These are phyloP conservation scores for Saccharomycodes ludwigii DNA, from an alignment of 805 yeast genomes.

Conservation along the genomic window DNA sequence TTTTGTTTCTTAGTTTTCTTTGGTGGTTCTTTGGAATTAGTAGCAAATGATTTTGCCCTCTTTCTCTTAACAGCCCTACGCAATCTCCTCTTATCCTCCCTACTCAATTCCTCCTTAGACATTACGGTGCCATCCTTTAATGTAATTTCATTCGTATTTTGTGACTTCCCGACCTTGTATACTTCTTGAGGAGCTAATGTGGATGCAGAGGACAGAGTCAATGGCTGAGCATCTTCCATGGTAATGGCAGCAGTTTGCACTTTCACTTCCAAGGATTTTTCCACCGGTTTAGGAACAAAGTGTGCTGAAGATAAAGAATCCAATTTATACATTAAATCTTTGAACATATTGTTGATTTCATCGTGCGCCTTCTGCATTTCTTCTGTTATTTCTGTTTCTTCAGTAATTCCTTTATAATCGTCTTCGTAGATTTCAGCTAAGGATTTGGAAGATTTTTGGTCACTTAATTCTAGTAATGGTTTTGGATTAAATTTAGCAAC, in stretches of 20 bases:
- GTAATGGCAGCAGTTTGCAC: conserved; percentile 71
- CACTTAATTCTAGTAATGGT: conserved; percentile 54
- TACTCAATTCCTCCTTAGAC: conserved; percentile 67
- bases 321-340: conserved; percentile 51
- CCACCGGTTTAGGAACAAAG: conserved; percentile 82
- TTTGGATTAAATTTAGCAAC: conserved; percentile 48
- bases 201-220: conserved; percentile 58
- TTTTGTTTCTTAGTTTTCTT: conserved; percentile 45
- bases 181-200: conserved; percentile 93
- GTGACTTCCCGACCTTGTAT: conserved; percentile 39
- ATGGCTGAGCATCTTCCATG: conserved; percentile 96
- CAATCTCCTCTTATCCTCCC: conserved; percentile 77
- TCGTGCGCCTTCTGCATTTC: conserved; percentile 62
- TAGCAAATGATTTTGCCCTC: conserved; percentile 42
- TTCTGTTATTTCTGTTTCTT: conserved; percentile 41
- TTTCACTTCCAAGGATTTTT: conserved; percentile 67
- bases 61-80: conserved; percentile 80
- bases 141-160: conserved; percentile 47
- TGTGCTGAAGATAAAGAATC: conserved; percentile 92
- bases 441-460: conserved; percentile 74
- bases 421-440: conserved; percentile 89
- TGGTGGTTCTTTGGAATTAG: conserved; percentile 22
- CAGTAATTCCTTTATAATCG: conserved; percentile 47
- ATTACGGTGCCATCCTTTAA: conserved; percentile 69
- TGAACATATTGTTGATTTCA: conserved; percentile 60